phyloP scores from a whole-genome alignment of 192 early-diverging fungal species.

The Mortierella claussenii region DNA sequence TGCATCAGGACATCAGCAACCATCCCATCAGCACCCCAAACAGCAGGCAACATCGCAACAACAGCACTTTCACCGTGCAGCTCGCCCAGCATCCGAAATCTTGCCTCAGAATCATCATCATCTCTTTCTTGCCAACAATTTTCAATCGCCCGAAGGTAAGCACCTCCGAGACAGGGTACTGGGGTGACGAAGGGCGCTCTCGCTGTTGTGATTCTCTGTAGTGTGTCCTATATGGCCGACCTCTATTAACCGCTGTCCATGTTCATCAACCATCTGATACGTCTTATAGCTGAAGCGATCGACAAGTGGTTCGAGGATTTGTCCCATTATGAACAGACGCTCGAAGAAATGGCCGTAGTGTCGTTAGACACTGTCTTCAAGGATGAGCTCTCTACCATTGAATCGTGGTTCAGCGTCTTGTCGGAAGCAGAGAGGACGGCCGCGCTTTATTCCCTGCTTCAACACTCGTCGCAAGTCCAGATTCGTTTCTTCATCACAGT shows the following conservation, averaged over 20 bases:
- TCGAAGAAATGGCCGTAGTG: constrained; percentile 89
- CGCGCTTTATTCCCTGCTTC: constrained; percentile 92
- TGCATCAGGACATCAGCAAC: constrained; percentile 24
- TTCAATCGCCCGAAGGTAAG: constrained; percentile 51
- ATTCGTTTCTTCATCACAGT: constrained; percentile 95
- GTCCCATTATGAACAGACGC: constrained; percentile 88
- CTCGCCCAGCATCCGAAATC: constrained; percentile 48
- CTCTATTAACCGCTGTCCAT: too few species aligned
- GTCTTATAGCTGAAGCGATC: constrained; percentile 72
- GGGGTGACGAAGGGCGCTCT: too few species aligned
- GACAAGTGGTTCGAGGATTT: constrained; percentile 94
- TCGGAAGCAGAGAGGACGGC: constrained; percentile 92
- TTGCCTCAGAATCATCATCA: constrained; percentile 38
- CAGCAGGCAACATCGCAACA: constrained; percentile 23
- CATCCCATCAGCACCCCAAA: too few species aligned
- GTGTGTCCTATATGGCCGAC: too few species aligned
- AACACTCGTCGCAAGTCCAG: constrained; percentile 91
- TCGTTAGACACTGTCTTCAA: constrained; percentile 86
- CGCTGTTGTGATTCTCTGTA: background rate
- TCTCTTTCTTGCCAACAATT: constrained; percentile 33
- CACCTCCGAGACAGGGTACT: too few species aligned
- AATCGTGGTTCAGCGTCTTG: constrained; percentile 94
- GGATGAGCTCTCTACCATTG: constrained; percentile 91
- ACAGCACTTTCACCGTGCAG: constrained; percentile 29
- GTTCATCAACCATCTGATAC: too few species aligned